Evolutionary conservation across 805 yeast genomes (phyloP).

Genomic region (Ogataea saltuana): DNA sequence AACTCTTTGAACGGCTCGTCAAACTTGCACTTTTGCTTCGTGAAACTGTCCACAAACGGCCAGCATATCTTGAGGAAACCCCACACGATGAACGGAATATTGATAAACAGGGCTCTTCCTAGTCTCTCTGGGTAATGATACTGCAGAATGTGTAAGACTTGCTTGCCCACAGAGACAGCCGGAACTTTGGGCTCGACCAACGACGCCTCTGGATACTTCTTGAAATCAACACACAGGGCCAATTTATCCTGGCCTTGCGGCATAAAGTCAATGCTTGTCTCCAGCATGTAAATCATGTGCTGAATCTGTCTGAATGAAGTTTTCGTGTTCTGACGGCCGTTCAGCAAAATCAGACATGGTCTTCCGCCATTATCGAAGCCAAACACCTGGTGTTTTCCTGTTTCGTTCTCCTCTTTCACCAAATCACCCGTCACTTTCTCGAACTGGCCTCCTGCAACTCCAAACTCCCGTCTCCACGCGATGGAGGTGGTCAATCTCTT

Average conservation of each 20-base stretch:
- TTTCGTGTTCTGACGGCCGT: constrained; percentile 97
- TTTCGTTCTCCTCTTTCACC: constrained; percentile 70
- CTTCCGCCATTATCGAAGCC: constrained; percentile 91
- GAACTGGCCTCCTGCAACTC: constrained; percentile 56
- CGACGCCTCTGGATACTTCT: constrained; percentile 61
- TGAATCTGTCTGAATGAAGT: constrained; percentile 88
- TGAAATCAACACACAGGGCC: constrained; percentile 90
- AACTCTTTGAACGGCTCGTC: constrained; percentile 86
- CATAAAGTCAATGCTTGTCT: constrained; percentile 90
- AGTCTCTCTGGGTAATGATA: constrained; percentile 97
- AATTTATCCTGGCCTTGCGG: constrained; percentile 94
- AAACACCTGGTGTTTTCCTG: constrained; percentile 87
- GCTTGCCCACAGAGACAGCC: constrained; percentile 81
- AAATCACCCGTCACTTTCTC: constrained; percentile 52
- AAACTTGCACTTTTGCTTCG: constrained; percentile 89
- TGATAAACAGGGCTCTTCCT: constrained; percentile 87
- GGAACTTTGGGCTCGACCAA: constrained; percentile 53
- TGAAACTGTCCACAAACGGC: constrained; percentile 95
- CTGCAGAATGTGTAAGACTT: constrained; percentile 87
- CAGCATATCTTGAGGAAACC: constrained; percentile 87
- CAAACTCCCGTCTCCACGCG: constrained; percentile 94
- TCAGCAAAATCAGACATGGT: constrained; percentile 87
- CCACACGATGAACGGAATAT: constrained; percentile 95
- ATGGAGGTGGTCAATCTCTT: constrained; percentile 72
- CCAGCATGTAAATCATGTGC: constrained; percentile 90